These are phyloP conservation scores for Botrytis fabae DNA, from an alignment of 2,329 filamentous ascomycete species.

Conservation along the genomic window DNA sequence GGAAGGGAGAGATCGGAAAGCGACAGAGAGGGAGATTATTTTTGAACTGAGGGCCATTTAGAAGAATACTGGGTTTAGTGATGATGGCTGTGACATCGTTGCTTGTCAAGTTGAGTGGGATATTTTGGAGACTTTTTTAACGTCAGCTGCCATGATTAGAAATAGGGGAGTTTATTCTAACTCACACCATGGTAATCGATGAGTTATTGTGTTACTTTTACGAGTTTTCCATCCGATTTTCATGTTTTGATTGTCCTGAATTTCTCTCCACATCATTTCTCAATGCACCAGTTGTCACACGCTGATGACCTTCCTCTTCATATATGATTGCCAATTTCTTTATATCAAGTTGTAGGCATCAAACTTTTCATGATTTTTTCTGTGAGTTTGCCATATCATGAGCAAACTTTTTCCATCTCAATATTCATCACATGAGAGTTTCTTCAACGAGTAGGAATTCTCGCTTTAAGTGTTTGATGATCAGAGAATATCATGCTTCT, in stretches of 20 bases:
- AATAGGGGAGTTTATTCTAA: not conserved
- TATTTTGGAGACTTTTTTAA: not conserved
- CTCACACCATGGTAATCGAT: not conserved
- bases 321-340: not conserved
- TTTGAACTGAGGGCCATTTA: not conserved
- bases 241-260: not conserved
- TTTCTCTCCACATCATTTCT: not conserved
- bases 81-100: not conserved
- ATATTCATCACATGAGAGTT: not conserved
- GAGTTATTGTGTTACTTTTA: not conserved
- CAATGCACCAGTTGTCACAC: not conserved
- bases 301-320: not conserved
- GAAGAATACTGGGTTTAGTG: not conserved
- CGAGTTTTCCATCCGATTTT: not conserved
- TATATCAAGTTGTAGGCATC: not conserved
- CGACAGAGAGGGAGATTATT: not conserved
- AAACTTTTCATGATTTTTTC: not conserved
- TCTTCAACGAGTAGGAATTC: not conserved
- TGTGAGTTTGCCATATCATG: not conserved
- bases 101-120: not conserved
- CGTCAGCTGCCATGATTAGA: not conserved
- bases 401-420: not conserved
- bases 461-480: not conserved
- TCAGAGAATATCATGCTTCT: not conserved
- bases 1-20: not conserved